Conservation (phyloP, 2,329 filamentous ascomycete genomes). For the Cladosporium sp. region DNA sequence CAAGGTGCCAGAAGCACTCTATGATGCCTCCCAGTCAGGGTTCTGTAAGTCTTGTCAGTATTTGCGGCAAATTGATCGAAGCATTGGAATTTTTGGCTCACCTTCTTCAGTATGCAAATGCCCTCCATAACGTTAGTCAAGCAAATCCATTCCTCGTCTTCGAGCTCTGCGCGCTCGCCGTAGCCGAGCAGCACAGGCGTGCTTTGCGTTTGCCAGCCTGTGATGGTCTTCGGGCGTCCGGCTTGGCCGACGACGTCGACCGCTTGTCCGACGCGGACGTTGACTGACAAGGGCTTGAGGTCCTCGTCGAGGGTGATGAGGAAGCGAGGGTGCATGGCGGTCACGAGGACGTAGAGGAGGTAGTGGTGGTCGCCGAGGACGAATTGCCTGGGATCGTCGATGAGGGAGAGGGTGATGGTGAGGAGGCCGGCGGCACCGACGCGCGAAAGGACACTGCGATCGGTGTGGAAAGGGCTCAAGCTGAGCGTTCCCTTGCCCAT, state of each 20-base stretch:
- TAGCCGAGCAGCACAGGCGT: constrained; percentile 95
- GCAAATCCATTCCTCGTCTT: constrained; percentile 95
- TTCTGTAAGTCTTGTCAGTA: constrained; percentile 22
- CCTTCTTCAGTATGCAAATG: constrained; percentile 94
- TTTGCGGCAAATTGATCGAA: background rate
- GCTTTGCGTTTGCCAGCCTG: constrained; percentile 98
- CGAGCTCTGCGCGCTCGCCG: constrained; percentile 91
- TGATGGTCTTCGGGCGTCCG: constrained; percentile 96
- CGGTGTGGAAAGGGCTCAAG: constrained; percentile 98
- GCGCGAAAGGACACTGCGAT: constrained; percentile 88
- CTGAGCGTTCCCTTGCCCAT: constrained; percentile 99
- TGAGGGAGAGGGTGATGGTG: constrained; percentile 85
- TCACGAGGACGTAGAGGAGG: constrained; percentile 93
- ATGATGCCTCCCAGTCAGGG: constrained; percentile 27
- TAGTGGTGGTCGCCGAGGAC: constrained; percentile 74
- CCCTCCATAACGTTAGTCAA: constrained; percentile 89
- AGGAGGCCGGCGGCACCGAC: constrained; percentile 87
- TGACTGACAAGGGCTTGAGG: constrained; percentile 87
- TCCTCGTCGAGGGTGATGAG: constrained; percentile 94
- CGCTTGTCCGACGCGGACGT: constrained; percentile 94
- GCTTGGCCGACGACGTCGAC: constrained; percentile 98
- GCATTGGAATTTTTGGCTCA: constrained; percentile 43
- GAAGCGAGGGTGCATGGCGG: constrained; percentile 95
- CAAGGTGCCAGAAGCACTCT: background rate
- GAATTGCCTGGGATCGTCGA: constrained; percentile 83